These are phyloP conservation scores for Juncus inflexus DNA, from an alignment of 176 grass and related monocot genomes.

Conservation along the genomic window DNA sequence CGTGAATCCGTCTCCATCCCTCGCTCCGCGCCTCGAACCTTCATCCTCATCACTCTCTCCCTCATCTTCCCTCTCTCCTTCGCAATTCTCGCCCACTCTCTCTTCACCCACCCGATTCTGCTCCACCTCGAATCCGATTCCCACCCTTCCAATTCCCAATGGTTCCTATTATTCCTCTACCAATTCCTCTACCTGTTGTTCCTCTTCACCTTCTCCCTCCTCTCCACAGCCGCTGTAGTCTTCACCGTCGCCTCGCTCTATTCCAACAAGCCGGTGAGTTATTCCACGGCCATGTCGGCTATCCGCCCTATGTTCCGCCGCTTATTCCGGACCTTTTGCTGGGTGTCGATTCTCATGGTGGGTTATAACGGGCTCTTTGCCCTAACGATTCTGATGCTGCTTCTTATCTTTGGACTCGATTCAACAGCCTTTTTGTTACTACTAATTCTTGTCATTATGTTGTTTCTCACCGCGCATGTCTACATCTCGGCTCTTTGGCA, in stretches of 20 bases:
- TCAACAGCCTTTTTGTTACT: slow-evolving; percentile 20
- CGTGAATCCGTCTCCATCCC: slow-evolving; percentile 67
- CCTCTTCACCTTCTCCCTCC: slow-evolving; percentile 95
- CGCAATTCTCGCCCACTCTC: slow-evolving; percentile 80
- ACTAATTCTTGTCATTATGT: slow-evolving; percentile 31
- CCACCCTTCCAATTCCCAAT: slow-evolving; percentile 32
- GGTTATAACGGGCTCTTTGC: slow-evolving; percentile 57
- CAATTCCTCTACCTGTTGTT: slow-evolving; percentile 82
- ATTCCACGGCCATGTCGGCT: slow-evolving; percentile 52
- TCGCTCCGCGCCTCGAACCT: slow-evolving; percentile 63
- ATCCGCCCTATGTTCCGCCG: slow-evolving; percentile 62
- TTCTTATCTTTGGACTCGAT: slow-evolving; percentile 27
- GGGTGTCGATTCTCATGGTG: slow-evolving; percentile 75
- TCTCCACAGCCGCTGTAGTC: slow-evolving; percentile 86
- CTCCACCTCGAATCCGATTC: slow-evolving; percentile 32
- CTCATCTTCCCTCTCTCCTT: slow-evolving; percentile 93
- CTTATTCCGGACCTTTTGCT: slow-evolving; percentile 83
- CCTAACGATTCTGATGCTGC: slow-evolving; percentile 41
- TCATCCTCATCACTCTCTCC: slow-evolving; percentile 63
- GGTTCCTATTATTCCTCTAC: slow-evolving; percentile 54
- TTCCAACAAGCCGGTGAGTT: slow-evolving; percentile 68
- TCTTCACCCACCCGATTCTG: slow-evolving; percentile 88
- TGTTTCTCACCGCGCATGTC: slow-evolving; percentile 78
- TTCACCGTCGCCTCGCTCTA: slow-evolving; percentile 98
- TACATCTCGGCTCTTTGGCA: slow-evolving; percentile 96